phyloP scores from a whole-genome alignment of 176 grass and related monocot genomes.

The Carex myosuroides region DNA sequence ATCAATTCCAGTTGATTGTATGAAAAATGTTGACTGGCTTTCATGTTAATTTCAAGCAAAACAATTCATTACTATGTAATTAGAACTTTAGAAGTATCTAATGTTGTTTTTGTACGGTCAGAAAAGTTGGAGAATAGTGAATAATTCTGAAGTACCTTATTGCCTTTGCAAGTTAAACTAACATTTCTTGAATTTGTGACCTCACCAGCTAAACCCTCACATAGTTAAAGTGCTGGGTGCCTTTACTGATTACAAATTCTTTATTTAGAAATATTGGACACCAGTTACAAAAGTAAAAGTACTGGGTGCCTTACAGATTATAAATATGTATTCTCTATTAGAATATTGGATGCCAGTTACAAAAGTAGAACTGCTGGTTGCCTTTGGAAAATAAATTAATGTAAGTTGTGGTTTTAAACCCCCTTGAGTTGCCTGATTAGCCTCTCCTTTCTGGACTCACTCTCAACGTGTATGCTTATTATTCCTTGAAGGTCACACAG shows the following conservation, averaged over 20 bases:
- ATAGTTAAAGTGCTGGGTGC: neutral
- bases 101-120: neutral
- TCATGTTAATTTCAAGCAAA: neutral
- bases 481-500: constrained; percentile 56
- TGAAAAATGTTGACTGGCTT: neutral
- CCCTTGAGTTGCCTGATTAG: neutral
- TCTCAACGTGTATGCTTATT: neutral
- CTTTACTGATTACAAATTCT: neutral
- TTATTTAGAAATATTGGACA: neutral
- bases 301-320: neutral
- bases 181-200: neutral
- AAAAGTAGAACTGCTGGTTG: neutral
- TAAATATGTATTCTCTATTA: neutral
- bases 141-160: neutral
- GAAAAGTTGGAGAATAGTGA: too few species aligned
- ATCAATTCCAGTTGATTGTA: neutral
- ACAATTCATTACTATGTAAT: neutral
- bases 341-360: neutral
- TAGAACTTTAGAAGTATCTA: neutral
- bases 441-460: neutral
- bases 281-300: neutral
- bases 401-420: neutral
- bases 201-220: neutral
- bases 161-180: neutral
- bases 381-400: neutral